Evolutionary conservation across 176 grass and related monocot species (phyloP), one percentile per base, ranked within the genome.

Genomic region (Hyparrhenia diplandra): DNA sequence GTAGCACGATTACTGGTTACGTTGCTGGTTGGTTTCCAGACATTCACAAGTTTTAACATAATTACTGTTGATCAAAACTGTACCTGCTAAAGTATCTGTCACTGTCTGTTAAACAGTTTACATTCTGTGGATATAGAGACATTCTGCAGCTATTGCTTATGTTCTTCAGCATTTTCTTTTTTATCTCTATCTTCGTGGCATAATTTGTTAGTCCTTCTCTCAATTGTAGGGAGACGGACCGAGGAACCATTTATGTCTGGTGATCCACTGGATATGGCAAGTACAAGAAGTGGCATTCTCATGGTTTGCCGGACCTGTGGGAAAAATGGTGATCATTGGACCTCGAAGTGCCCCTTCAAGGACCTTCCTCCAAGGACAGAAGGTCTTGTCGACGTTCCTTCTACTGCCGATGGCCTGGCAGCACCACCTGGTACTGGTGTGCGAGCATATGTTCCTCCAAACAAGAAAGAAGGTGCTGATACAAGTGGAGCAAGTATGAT

Each of bases 281-380:
- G 74, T 30, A 82, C 85, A 57, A 69, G 67, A n/a, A 89, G 94
- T 62, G 61, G 91, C 45, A 82, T 91, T 84, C 94, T 97, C 78
- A 97, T 97, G 89, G 67, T 90, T 55, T 97, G 91, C 91, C 90
- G 94, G 67, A 90, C 87, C 43, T 97, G 91, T 37, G 87, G 89
- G 16, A 93, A 89, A 68, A 97, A 97, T 52, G 94, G 94, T 30
- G 94, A 94, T 42, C 94, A 97, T 71, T 94, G 94, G 89, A 97
- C 87, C 40, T 91, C 89, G 13, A 94, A 89, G 64, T 94, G 91
- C 76, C 89, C 94, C 60, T 91, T 90, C 89, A 94, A 97, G 91
- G 91, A 94, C 29, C 82, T 97, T n/a, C 67, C 88, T 46, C 67
- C 71, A 31, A 76, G 70, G 40, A 58, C 78, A 2, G 88, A 97